Base-by-base conservation (phyloP, 108 stramenopile species). In the Nitzschia palea region DNA sequence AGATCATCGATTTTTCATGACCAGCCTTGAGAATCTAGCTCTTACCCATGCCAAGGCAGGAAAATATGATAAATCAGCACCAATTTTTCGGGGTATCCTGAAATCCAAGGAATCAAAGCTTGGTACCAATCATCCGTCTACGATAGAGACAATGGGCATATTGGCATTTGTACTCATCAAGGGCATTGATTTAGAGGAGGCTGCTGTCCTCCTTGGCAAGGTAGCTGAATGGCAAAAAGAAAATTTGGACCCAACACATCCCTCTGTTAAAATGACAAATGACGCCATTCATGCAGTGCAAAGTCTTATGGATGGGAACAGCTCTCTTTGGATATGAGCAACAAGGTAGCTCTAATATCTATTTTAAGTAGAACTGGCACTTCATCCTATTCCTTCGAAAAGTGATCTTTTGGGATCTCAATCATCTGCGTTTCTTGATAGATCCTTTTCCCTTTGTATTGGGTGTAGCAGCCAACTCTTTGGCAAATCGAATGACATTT, bases 401-500 rank as follows among this genome's bases (percentile, higher is more conserved):
- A 56, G 35, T 22, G 14, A 6, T 17, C 35, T 28, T 26, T 37
- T 29, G 20, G 15, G 30, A 25, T 27, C 17, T 15, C 30, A 33
- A 56, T 56, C 55, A 10, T 56, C 55, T 56, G 17, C 32, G 32
- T 56, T 56, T 29, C 33, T 29, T 31, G 27, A 8, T 56, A 15
- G 55, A 17, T 56, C 33, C 17, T 10, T 14, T 40, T 15, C 31
- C 55, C 9, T 22, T 22, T 56, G n/a, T 34, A n/a, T n/a, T n/a
- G n/a, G n/a, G n/a, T 35, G 70, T 62, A 9, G 64, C 29, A 2
- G 77, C 51, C 22, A 92, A 62, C 9, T 87, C 79, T 61, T 77
- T 73, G 26, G 86, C 83, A 74, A 80, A 76, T 45, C 47, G 10
- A 12, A 93, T 75, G 59, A 90, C 68, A 8, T 57, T 48, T 40